A percentile compares a stretch with the other conserved stretches of the same genome.
Evolutionary conservation across 2,329 filamentous ascomycete species (phyloP).

Genomic region (Aureobasidium melanogenum): DNA sequence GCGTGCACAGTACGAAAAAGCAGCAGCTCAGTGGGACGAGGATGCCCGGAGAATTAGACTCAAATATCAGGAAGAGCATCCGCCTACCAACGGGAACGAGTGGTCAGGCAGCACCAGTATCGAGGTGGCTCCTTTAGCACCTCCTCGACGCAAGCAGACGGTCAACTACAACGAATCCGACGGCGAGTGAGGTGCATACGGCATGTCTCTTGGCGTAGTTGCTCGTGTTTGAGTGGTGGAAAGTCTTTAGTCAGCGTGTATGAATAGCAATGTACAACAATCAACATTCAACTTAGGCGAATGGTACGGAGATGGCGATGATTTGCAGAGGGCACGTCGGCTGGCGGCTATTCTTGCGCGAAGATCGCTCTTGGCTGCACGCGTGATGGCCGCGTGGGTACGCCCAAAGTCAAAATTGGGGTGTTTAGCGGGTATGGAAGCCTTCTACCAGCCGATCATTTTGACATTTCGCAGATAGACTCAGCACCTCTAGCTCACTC

Average conservation of each 20-base stretch:
- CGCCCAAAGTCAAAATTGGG: constrained; percentile 1
- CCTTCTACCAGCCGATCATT: not conserved
- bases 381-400: not conserved
- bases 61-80: constrained; percentile 21
- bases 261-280: not conserved
- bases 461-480: not conserved
- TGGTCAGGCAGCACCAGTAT: constrained; percentile 8
- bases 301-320: not conserved
- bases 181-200: not conserved
- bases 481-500: not conserved
- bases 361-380: constrained; percentile 7
- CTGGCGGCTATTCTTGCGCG: constrained; percentile 8
- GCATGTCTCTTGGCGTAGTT: not conserved
- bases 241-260: constrained; percentile 3
- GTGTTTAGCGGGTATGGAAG: not conserved
- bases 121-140: not conserved
- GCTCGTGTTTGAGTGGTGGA: constrained; percentile 2
- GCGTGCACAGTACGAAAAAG: constrained; percentile 50
- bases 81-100: not conserved
- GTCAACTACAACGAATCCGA: constrained; percentile 3
- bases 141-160: not conserved
- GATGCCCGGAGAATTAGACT: constrained; percentile 45
- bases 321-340: not conserved
- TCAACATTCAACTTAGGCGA: not conserved
- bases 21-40: constrained; percentile 63